Evolutionary conservation across 2,329 filamentous ascomycete species (phyloP), one percentile per base, ranked within the genome.

Genomic region (Hortaea werneckii): DNA sequence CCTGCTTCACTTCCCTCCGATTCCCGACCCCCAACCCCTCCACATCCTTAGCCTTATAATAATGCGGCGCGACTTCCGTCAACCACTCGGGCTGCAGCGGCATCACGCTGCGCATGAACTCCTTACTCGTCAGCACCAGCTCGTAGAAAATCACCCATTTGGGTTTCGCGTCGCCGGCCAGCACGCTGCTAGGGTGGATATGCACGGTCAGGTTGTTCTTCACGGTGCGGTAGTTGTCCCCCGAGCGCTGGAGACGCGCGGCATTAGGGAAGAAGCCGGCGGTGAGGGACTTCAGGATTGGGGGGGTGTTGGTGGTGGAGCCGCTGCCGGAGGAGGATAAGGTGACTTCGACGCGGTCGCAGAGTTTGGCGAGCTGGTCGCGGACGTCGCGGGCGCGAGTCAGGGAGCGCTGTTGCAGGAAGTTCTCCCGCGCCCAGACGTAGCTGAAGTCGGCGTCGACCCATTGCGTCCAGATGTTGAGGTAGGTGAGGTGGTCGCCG

Each of bases 401-500:
- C 3, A 98, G 74, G n/a, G 83, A 85, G 11, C 89, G 80, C 63
- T 94, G 87, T 62, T 96, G 89, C 7, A 98, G 64, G 65, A 94
- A 98, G 64, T 96, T 95, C 67, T 96, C 90, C 41, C 83, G 82
- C 0, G 86, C 74, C 89, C 89, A 98, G 40, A 94, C 79, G 44
- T 80, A 82, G 42, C 80, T 86, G 67, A 87, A 98, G 65, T 95
- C 90, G 41, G 80, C 83, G 61, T 96, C 90, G 1, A 89, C 86
- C 85, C 88, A 98, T 64, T 95, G 86, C 58, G 92, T 90, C 81
- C 83, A 98, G 56, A 98, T 83, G 59, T 95, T 95, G 41, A 96
- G 78, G 1, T 94, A 77, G 0, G 87, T 88, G 5, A 92, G 64
- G 58, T 95, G 86, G 62, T 98, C 92, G 37, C 92, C 92, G 32